phyloP scores from a whole-genome alignment of 2,329 filamentous ascomycete species.

The Aspergillus fijiensis region DNA sequence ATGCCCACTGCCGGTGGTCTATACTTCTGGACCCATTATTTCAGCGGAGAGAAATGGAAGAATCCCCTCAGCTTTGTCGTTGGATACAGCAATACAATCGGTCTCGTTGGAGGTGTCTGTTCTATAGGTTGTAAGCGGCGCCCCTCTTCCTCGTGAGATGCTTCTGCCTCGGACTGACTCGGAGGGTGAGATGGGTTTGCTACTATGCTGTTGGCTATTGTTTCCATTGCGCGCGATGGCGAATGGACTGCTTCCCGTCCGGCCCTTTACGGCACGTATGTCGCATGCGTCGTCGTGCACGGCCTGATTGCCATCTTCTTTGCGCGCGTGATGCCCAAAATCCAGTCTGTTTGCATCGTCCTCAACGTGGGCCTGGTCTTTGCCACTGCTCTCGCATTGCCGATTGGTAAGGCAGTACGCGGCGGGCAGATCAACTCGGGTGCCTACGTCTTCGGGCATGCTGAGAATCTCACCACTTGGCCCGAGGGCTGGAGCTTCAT shows the following conservation, averaged over 20 bases:
- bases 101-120: constrained; percentile 59
- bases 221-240: constrained; percentile 58
- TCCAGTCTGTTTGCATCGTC: constrained; percentile 57
- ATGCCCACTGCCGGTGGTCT: constrained; percentile 61
- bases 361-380: constrained; percentile 56
- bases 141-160: too few species aligned
- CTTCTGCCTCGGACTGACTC: background rate
- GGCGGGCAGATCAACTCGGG: constrained; percentile 34
- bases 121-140: constrained; percentile 56
- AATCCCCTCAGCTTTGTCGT: constrained; percentile 60
- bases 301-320: constrained; percentile 55
- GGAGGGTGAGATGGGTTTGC: constrained; percentile 18
- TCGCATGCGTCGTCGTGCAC: constrained; percentile 54
- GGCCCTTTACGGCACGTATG: constrained; percentile 57
- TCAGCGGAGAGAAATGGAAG: constrained; percentile 53
- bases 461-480: constrained; percentile 59
- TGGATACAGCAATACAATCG: constrained; percentile 61
- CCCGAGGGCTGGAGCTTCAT: constrained; percentile 59
- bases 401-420: constrained; percentile 45
- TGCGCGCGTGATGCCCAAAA: constrained; percentile 58
- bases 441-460: constrained; percentile 56
- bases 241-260: constrained; percentile 57
- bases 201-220: constrained; percentile 50
- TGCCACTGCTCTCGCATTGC: constrained; percentile 56
- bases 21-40: constrained; percentile 61